Conservation (phyloP, 2,329 filamentous ascomycete species). For the Zymoseptoria passerinii region DNA sequence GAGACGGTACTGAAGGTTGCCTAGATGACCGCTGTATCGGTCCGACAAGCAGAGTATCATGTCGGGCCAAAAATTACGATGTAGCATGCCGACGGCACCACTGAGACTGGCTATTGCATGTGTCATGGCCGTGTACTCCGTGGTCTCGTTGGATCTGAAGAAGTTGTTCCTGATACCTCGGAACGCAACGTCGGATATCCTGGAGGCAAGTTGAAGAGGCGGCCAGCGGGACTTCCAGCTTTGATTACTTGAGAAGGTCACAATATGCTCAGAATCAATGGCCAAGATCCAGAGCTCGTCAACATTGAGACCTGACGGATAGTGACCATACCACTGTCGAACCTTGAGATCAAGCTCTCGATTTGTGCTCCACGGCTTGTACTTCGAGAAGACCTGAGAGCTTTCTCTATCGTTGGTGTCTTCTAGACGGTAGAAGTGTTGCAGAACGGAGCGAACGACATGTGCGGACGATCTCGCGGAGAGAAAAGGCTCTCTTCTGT, state of each 20-base stretch:
- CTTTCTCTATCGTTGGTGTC: constrained; percentile 37
- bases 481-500: constrained; percentile 34
- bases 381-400: constrained; percentile 34
- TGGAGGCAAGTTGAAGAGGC: constrained; percentile 33
- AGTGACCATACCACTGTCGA: constrained; percentile 36
- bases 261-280: constrained; percentile 34
- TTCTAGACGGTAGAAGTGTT: constrained; percentile 38
- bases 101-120: constrained; percentile 33
- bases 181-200: constrained; percentile 36
- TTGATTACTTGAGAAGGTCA: constrained; percentile 37
- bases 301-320: constrained; percentile 35
- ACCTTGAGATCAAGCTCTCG: constrained; percentile 36
- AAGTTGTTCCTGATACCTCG: constrained; percentile 34
- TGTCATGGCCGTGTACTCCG: constrained; percentile 33
- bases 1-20: constrained; percentile 37
- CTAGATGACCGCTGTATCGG: constrained; percentile 36
- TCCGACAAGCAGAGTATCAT: constrained; percentile 35
- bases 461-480: constrained; percentile 33
- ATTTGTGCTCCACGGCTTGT: constrained; percentile 37
- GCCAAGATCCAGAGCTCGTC: constrained; percentile 39
- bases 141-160: constrained; percentile 25
- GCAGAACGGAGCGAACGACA: constrained; percentile 34
- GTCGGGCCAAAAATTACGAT: constrained; percentile 37
- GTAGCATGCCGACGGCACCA: constrained; percentile 37
- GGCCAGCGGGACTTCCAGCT: constrained; percentile 39